A percentile compares a stretch with the other conserved stretches of the same genome.
Conservation (phyloP, 345 rosid genomes). For the Pseudoturritis turrita region DNA sequence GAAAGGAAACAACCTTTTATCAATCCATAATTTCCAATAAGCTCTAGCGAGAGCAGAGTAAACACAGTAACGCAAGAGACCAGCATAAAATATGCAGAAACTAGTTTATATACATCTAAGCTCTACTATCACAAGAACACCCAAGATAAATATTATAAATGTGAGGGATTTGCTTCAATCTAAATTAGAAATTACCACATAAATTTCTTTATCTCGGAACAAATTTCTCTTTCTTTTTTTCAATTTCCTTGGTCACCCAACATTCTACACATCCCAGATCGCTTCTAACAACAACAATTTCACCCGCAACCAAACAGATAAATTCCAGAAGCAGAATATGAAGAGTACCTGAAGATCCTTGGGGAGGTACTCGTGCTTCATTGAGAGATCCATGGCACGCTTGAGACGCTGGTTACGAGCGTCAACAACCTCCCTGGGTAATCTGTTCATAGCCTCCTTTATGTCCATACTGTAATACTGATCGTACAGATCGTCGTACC, state of each 20-base stretch:
- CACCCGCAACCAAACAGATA: not conserved
- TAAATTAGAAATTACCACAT: not conserved
- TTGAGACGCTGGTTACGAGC: slow-evolving; percentile 96
- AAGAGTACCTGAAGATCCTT: slow-evolving; percentile 66
- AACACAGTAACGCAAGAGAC: not conserved
- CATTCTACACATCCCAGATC: not conserved
- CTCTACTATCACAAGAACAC: not conserved
- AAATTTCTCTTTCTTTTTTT: too few relatives aligned
- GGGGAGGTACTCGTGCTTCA: slow-evolving; percentile 93
- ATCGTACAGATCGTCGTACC: slow-evolving; percentile 91
- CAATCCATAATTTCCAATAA: not conserved
- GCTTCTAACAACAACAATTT: not conserved
- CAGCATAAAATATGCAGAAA: not conserved
- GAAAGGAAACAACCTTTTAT: not conserved
- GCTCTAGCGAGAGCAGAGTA: not conserved
- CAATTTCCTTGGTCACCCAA: not conserved
- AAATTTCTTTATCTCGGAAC: too few relatives aligned
- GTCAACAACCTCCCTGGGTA: slow-evolving; percentile 84
- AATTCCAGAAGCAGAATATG: not conserved
- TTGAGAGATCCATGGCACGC: slow-evolving; percentile 98
- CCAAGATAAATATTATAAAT: not conserved
- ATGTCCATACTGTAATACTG: slow-evolving; percentile 77
- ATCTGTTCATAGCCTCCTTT: slow-evolving; percentile 81
- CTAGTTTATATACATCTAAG: not conserved
- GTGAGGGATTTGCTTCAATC: not conserved